These are phyloP conservation scores for Starmerella scarabaei DNA, from an alignment of 805 yeast species.

Conservation along the genomic window DNA sequence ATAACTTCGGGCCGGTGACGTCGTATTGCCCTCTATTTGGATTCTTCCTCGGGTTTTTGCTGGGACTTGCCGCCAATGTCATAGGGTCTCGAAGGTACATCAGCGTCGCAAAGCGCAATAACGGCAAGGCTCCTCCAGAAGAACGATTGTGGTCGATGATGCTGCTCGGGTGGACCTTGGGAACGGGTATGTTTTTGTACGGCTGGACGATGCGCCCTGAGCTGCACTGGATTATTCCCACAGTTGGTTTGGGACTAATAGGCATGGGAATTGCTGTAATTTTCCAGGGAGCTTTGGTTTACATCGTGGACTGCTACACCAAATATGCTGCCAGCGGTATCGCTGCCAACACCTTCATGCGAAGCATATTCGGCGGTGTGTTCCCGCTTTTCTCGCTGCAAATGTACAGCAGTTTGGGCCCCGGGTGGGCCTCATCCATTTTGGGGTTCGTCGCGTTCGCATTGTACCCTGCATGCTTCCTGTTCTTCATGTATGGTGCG, in stretches of 20 bases:
- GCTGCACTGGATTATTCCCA: slow-evolving; percentile 43
- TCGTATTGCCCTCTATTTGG: slow-evolving; percentile 27
- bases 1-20: slow-evolving; percentile 27
- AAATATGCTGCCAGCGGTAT: slow-evolving; percentile 50
- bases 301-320: slow-evolving; percentile 49
- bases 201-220: slow-evolving; percentile 45
- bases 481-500: slow-evolving; percentile 41
- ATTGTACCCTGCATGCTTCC: slow-evolving; percentile 39
- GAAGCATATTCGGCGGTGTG: slow-evolving; percentile 46
- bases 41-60: slow-evolving; percentile 25
- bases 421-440: slow-evolving; percentile 47
- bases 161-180: slow-evolving; percentile 35
- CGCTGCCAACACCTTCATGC: slow-evolving; percentile 43
- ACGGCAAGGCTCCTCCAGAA: slow-evolving; percentile 46
- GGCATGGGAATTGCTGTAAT: slow-evolving; percentile 43
- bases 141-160: slow-evolving; percentile 45
- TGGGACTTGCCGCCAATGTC: slow-evolving; percentile 27
- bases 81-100: slow-evolving; percentile 24
- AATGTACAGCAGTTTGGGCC: slow-evolving; percentile 38
- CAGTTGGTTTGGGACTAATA: slow-evolving; percentile 40
- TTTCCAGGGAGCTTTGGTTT: slow-evolving; percentile 51
- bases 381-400: slow-evolving; percentile 54
- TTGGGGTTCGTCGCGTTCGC: slow-evolving; percentile 36
- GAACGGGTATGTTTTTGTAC: slow-evolving; percentile 44
- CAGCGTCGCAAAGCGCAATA: slow-evolving; percentile 22